A percentile compares a stretch with the other conserved stretches of the same genome.
Evolutionary conservation across 1,284 basidiomycete species (phyloP).

Genomic region (Tilletia indica): DNA sequence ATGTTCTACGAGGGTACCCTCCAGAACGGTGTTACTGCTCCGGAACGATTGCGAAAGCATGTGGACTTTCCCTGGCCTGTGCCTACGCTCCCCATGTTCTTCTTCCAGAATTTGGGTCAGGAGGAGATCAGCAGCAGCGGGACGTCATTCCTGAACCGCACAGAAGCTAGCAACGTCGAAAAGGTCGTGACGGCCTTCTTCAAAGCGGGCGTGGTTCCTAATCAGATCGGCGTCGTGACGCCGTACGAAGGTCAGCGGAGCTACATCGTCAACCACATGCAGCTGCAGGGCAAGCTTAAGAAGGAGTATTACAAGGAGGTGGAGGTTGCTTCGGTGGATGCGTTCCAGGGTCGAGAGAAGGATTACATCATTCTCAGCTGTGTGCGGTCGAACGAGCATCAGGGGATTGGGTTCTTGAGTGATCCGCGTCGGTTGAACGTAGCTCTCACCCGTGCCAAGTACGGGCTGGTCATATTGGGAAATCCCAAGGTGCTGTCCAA

Average conservation of each 20-base stretch:
- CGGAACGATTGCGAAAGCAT: conserved; percentile 91
- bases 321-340: conserved; percentile 97
- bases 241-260: conserved; percentile 99
- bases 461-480: conserved; percentile 94
- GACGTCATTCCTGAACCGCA: conserved; percentile 97
- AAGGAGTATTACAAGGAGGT: conserved; percentile 99
- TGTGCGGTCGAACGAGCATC: conserved; percentile 98
- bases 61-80: conserved; percentile 99
- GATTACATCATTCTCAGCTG: conserved; percentile 99
- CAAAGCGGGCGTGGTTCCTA: conserved; percentile 92
- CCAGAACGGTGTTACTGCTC: conserved; percentile 98
- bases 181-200: conserved; percentile 99
- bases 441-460: conserved; percentile 93
- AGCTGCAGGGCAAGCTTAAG: conserved; percentile 94
- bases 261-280: conserved; percentile 99
- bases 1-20: conserved; percentile 99
- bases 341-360: conserved; percentile 99
- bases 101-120: conserved; percentile 97
- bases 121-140: conserved; percentile 98
- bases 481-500: conserved; percentile 99
- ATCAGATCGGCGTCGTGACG: conserved; percentile 96
- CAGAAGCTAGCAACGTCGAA: conserved; percentile 97
- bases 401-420: conserved; percentile 98
- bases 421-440: conserved; percentile 96
- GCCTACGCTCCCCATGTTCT: conserved; percentile 98